Evolutionary conservation across 306 rosid species (phyloP), one percentile per base, ranked within the genome.

Genomic region (Lathyrus tuberosus): DNA sequence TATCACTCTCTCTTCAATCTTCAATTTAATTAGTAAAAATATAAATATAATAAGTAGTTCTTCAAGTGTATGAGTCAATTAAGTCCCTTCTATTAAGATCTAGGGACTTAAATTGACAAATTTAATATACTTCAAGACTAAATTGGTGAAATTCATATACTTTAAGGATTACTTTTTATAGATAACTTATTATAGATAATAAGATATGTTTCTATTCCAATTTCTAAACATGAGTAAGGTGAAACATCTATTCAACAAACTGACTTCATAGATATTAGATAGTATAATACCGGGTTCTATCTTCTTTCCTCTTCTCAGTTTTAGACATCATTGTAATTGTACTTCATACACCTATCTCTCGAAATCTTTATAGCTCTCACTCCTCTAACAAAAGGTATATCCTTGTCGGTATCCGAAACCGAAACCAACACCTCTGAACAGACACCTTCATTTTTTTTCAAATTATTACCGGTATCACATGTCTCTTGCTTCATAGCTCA

Each of bases 171-270:
- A 8, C 10, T 20, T 6, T 2, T 6, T 16, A 24, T 24, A 24
- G 18, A 44, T 16, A 6, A 8, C 9, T 20, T 6, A 6, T 6
- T 15, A 24, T 24, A 24, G n/a, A 47, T 52, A n/a, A n/a, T n/a
- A 64, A 43, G 24, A 46, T 35, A 26, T 6, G 31, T 10, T 62
- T 35, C 46, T 6, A 42, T n/a, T 62, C 41, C 5, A 28, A 28
- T 57, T 26, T 26, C 59, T 20, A 33, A 33, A 47, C 12, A 35
- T n/a, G 4, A 37, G 38, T 31, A 48, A 61, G 47, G 75, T 60
- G 70, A 47, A 18, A 47, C 43, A 54, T n/a, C 1, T 9, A 16
- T 60, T 20, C 17, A 33, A 17, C 30, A 63, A 35, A 65, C 20
- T 33, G 8, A 33, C 38, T 4, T 33, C 38, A 33, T 6, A 6